Base-by-base conservation (phyloP, 1,139 yeast species). In the Yamadazyma spencermartinsiae region DNA sequence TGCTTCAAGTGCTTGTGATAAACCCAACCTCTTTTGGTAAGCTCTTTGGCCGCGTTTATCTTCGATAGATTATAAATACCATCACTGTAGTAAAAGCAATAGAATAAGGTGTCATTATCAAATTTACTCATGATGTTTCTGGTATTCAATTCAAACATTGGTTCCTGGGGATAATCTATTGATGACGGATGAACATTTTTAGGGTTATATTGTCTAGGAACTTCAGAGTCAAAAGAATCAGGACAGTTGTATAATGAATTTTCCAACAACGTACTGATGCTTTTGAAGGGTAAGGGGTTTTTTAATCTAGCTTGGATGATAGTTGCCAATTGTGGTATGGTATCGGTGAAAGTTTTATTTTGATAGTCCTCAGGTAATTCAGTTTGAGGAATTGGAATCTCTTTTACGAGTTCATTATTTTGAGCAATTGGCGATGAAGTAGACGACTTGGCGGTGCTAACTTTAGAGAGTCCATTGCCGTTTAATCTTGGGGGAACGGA, bases 91-190 rank as follows among this genome's bases (percentile, higher is more conserved):
- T 94, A 92, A 63, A 94, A 92, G 43, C 94, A 86, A 69, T 87
- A 94, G 53, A 92, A 90, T 50, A 92, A 66, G 2, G 98, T 90
- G 56, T 90, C 97, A 33, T 83, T 72, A 53, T 88, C 96, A 58
- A 90, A 79, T 52, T 85, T 87, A 25, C 76, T 70, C 68, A 88
- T 75, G 30, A 87, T 64, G 43, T 65, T 65, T 26, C 63, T 68
- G 52, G 74, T 63, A 42, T 73, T 76, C 48, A 76, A 63, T 53
- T 76, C 82, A 51, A 72, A 76, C 71, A 78, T 73, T 33, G 96
- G 96, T 50, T 88, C 96, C 56, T 83, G 92, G 3, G 99, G 98
- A 63, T 89, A 92, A 61, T 84, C 88, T 16, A 87, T 78, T 34
- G 94, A 87, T 4, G 96, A 87, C 12, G 97, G 96, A 56, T 86